Base-by-base conservation (phyloP, 1,284 basidiomycete genomes). In the Apiotrichum domesticum region DNA sequence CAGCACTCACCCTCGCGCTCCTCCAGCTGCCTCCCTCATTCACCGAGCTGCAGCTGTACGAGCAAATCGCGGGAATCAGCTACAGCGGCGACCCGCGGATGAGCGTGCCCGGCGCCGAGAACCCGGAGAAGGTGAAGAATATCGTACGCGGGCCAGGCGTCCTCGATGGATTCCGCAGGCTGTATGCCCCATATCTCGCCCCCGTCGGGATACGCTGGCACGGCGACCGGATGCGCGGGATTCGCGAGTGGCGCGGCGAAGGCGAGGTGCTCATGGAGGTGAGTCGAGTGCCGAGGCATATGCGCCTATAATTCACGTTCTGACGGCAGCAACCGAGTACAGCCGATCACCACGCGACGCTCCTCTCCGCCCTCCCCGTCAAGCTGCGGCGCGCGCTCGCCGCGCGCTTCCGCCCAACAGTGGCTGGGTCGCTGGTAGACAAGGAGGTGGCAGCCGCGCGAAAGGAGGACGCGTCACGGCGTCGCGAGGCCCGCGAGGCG, bases 51-150 rank as follows among this genome's bases (percentile, higher is more conserved):
- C 82, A 88, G 61, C 82, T 99, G 6, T 99, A 92, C 72, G 85
- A 87, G 64, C 82, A 84, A 49, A 89, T 99, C 49, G 86, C 95
- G 0, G 84, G 87, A 0, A 85, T 98, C 48, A 88, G 85, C 63
- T 99, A 99, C 73, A 79, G 80, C 13, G 78, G 77, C 62, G 96
- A 99, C 72, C 91, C 92, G 48, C 83, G 95, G 39, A 99, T 99
- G 95, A 66, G 84, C 40, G 77, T 83, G 8, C 84, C 95, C 2
- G 92, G 92, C 4, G 92, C 87, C 0, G 95, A 99, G 81, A 98
- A 98, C 75, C 86, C 91, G 32, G 81, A 84, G 61, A 99, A 99
- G 78, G 87, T 98, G n/a, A 79, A 80, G 52, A 98, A 98, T 76
- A 96, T 98, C 65, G 93, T 97, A 32, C 78, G 82, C 58, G 85